Percentiles rank a stretch among this genome's conserved stretches.
These are phyloP conservation scores for Daucus carota DNA, from an alignment of 129 eudicot species.

Conservation along the genomic window DNA sequence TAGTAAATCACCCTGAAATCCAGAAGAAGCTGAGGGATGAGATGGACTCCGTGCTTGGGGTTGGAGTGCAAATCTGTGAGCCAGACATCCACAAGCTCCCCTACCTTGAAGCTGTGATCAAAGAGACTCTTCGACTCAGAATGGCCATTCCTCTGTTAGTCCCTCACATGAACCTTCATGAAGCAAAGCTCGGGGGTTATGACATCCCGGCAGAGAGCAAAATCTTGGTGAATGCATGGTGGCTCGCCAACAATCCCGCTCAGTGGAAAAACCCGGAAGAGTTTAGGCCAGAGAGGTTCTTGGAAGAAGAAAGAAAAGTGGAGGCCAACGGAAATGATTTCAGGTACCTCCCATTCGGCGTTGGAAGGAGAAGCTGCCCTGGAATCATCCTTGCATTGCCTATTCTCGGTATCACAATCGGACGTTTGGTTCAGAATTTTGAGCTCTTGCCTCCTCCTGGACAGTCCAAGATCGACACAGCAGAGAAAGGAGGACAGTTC, in stretches of 20 bases:
- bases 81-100: constrained; percentile 77
- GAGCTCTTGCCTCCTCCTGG: constrained; percentile 94
- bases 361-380: constrained; percentile 89
- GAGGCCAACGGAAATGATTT: constrained; percentile 89
- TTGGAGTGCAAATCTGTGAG: constrained; percentile 65
- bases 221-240: constrained; percentile 85
- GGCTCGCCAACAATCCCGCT: constrained; percentile 83
- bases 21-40: constrained; percentile 69
- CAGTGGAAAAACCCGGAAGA: constrained; percentile 88
- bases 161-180: constrained; percentile 95
- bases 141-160: constrained; percentile 92
- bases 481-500: constrained; percentile 87
- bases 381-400: constrained; percentile 93
- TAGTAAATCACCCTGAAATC: constrained; percentile 78
- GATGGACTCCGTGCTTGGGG: constrained; percentile 68
- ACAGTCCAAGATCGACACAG: constrained; percentile 55
- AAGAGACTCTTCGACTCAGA: constrained; percentile 87
- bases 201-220: constrained; percentile 95
- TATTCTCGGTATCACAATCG: constrained; percentile 71
- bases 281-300: constrained; percentile 90
- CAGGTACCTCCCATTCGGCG: constrained; percentile 81
- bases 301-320: constrained; percentile 82
- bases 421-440: constrained; percentile 85
- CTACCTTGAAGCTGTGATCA: constrained; percentile 86
- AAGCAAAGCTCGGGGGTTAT: constrained; percentile 65